Percentiles rank a stretch among this genome's conserved stretches.
Conservation (phyloP, 2,329 filamentous ascomycete genomes). For the Penicillium sp. region DNA sequence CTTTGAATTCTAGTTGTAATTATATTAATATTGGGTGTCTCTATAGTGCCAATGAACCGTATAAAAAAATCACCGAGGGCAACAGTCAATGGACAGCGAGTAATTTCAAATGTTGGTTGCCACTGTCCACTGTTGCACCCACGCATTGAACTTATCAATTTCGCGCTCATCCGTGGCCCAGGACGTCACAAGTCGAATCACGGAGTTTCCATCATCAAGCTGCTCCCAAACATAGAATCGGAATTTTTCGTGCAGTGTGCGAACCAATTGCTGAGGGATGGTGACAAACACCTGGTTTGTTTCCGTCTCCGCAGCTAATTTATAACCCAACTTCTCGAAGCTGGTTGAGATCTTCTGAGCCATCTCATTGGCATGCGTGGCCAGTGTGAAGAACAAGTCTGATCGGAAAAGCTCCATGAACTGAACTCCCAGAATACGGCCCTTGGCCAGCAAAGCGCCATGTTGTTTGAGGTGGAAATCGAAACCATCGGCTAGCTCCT, state of each 20-base stretch:
- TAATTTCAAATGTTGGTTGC: conserved; percentile 9
- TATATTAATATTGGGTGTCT: background rate
- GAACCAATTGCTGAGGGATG: conserved; percentile 43
- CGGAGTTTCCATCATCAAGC: conserved; percentile 39
- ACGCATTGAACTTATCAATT: conserved; percentile 41
- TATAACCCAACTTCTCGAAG: conserved; percentile 47
- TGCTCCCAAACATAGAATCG: conserved; percentile 53
- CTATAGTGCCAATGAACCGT: background rate
- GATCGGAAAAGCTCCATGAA: conserved; percentile 52
- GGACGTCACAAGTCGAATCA: conserved; percentile 51
- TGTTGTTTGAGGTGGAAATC: conserved; percentile 55
- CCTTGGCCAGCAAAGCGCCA: conserved; percentile 53
- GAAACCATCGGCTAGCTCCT: conserved; percentile 48
- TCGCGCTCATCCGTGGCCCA: conserved; percentile 51
- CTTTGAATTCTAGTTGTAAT: conserved; percentile 1
- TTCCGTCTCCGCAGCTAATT: conserved; percentile 47
- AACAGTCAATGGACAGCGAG: conserved; percentile 2
- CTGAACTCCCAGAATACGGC: conserved; percentile 51
- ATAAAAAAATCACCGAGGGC: background rate
- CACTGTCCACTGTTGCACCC: conserved; percentile 30
- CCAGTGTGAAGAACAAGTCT: conserved; percentile 50
- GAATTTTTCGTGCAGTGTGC: conserved; percentile 45
- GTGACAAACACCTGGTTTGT: conserved; percentile 55
- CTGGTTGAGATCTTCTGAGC: conserved; percentile 47
- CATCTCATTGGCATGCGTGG: conserved; percentile 47